Percentiles rank a stretch among this genome's conserved stretches.
These are phyloP conservation scores for Boletus hoseneyae DNA, from an alignment of 1,284 basidiomycete genomes.

Conservation along the genomic window DNA sequence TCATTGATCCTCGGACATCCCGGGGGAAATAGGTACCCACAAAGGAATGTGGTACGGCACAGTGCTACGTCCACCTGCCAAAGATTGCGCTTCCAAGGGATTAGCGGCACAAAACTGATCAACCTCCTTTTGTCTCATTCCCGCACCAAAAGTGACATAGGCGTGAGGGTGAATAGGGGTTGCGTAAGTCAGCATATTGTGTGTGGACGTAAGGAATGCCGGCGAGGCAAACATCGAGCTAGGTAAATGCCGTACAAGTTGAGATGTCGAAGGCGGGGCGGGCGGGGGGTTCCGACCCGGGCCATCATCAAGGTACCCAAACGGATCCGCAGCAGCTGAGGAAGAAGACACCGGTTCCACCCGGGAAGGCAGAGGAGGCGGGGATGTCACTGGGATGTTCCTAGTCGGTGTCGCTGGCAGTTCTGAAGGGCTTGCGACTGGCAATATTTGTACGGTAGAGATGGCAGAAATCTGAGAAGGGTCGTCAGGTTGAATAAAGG, in stretches of 20 bases:
- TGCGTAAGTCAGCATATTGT: conserved; percentile 41
- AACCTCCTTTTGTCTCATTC: conserved; percentile 77
- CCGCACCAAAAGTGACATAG: conserved; percentile 80
- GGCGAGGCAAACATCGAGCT: conserved; percentile 36
- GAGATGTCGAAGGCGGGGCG: conserved; percentile 25
- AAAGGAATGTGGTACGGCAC: conserved; percentile 85
- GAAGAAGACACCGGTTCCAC: conserved; percentile 5
- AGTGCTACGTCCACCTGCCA: conserved; percentile 44
- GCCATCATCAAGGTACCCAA: conserved; percentile 50
- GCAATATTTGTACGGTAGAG: background rate
- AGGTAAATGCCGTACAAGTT: conserved; percentile 34
- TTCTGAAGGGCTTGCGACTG: background rate
- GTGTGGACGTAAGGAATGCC: conserved; percentile 35
- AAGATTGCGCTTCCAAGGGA: conserved; percentile 58
- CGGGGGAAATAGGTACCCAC: conserved; percentile 40
- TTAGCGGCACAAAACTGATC: conserved; percentile 72
- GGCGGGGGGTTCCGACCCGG: conserved; percentile 26
- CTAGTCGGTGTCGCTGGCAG: background rate
- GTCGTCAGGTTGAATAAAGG: conserved; percentile 1
- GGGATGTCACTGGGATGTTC: background rate
- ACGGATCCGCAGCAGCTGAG: conserved; percentile 40
- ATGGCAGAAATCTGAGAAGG: conserved; percentile 7
- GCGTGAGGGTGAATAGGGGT: conserved; percentile 64
- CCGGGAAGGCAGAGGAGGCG: background rate
- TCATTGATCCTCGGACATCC: background rate